Conservation (phyloP, 306 rosid genomes). For the Urtica urens region DNA sequence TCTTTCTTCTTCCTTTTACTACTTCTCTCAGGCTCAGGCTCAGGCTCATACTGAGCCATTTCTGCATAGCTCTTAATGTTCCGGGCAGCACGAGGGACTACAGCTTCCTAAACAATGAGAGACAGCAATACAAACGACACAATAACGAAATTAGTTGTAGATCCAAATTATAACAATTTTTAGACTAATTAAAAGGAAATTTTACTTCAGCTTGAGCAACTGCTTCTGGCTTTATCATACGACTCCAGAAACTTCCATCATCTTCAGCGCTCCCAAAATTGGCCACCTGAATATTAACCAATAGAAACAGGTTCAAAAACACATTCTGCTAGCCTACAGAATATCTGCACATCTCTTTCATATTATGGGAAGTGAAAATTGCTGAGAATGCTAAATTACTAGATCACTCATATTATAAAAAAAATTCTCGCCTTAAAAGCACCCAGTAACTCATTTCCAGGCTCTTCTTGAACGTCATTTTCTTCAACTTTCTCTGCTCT, state of each 20-base stretch:
- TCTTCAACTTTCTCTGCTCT: slow-evolving; percentile 99
- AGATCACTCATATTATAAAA: neutral
- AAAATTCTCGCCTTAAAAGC: slow-evolving; percentile 75
- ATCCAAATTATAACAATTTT: neutral
- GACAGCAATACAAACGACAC: neutral
- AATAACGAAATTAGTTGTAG: neutral
- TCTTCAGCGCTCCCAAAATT: slow-evolving; percentile 81
- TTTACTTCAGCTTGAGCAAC: slow-evolving; percentile 78
- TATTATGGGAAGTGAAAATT: too few species aligned
- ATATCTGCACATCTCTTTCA: too few species aligned
- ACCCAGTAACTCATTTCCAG: slow-evolving; percentile 69
- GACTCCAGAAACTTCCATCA: slow-evolving; percentile 99
- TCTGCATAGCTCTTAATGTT: slow-evolving; percentile 90
- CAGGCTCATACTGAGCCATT: slow-evolving; percentile 53
- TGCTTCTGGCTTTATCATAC: slow-evolving; percentile 92
- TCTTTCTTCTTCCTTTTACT: slow-evolving; percentile 88
- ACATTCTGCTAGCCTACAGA: too few species aligned
- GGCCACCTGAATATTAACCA: slow-evolving; percentile 53
- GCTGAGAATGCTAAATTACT: neutral
- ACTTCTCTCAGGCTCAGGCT: slow-evolving; percentile 61
- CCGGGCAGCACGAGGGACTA: slow-evolving; percentile 91
- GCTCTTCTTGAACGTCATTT: slow-evolving; percentile 61
- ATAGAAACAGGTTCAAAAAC: neutral
- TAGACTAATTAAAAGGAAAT: neutral
- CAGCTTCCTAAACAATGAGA: slow-evolving; percentile 59